Percentiles rank a stretch among this genome's conserved stretches.
Evolutionary conservation across 2,329 filamentous ascomycete species (phyloP).

Genomic region (Fusarium camptoceras): DNA sequence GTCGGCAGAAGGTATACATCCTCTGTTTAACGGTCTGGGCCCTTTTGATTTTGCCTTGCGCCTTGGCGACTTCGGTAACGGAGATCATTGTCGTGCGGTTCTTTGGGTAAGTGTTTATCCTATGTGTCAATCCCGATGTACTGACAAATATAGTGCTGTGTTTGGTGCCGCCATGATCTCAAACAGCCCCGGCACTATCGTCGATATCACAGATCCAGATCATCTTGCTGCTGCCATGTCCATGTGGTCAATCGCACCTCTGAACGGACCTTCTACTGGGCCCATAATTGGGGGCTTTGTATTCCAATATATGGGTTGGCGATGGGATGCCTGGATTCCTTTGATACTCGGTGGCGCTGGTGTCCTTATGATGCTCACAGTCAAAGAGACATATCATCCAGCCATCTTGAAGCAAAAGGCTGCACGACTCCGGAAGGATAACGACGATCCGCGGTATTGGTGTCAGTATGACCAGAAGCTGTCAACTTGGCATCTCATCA

Average conservation of each 20-base stretch:
- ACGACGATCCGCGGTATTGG: constrained; percentile 79
- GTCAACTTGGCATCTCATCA: constrained; percentile 74
- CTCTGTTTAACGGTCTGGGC: constrained; percentile 73
- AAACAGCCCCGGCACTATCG: constrained; percentile 84
- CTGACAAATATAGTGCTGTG: constrained; percentile 52
- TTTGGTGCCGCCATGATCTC: constrained; percentile 81
- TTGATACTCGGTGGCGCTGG: constrained; percentile 76
- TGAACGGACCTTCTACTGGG: constrained; percentile 74
- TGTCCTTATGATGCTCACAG: constrained; percentile 67
- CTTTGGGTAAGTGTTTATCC: constrained; percentile 65
- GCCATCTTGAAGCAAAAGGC: constrained; percentile 76
- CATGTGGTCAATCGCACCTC: constrained; percentile 84
- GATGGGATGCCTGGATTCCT: constrained; percentile 87
- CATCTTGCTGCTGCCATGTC: constrained; percentile 85
- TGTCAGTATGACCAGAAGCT: constrained; percentile 81
- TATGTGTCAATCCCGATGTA: neutral
- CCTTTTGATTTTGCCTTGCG: constrained; percentile 78
- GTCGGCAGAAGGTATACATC: constrained; percentile 76
- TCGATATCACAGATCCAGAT: constrained; percentile 85
- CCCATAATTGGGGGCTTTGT: constrained; percentile 77
- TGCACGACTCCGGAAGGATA: constrained; percentile 72
- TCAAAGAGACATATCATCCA: constrained; percentile 83
- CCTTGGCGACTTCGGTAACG: constrained; percentile 73
- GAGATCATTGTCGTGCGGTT: constrained; percentile 79
- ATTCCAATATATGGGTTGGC: constrained; percentile 80